Evolutionary conservation across 495 filamentous ascomycete genomes (phyloP).

Genomic region (Halenospora varia): DNA sequence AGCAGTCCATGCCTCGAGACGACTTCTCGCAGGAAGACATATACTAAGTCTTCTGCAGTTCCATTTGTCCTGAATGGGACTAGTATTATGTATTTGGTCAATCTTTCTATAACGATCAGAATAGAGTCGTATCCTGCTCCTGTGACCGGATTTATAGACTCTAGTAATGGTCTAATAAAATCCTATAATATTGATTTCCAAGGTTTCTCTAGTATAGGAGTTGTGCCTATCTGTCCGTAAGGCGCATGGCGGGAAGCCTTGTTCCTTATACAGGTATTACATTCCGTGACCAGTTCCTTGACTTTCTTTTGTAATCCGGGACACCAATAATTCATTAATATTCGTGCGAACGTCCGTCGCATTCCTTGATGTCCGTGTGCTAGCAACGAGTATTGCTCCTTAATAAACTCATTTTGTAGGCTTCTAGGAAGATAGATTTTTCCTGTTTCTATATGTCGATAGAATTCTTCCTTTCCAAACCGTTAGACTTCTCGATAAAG

Average conservation of each 20-base stretch:
- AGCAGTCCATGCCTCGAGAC: background rate
- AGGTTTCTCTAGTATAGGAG: too few species aligned
- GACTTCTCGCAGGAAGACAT: background rate
- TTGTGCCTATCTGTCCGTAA: too few species aligned
- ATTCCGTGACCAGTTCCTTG: background rate
- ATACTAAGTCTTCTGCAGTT: background rate
- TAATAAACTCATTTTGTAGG: background rate
- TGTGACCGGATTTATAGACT: too few species aligned
- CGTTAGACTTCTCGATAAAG: background rate
- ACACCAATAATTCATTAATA: background rate
- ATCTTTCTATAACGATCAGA: too few species aligned
- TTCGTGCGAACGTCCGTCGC: background rate
- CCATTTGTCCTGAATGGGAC: background rate
- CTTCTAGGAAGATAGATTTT: background rate
- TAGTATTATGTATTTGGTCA: background rate
- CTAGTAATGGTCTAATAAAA: too few species aligned
- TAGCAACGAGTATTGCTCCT: background rate
- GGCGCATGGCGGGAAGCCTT: too few species aligned
- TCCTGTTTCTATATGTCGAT: too few species aligned
- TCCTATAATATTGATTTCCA: too few species aligned
- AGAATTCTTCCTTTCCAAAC: background rate
- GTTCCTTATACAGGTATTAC: background rate
- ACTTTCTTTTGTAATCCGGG: background rate
- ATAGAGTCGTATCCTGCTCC: too few species aligned
- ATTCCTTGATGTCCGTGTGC: background rate